These are phyloP conservation scores for Entoloma clypeatum DNA, from an alignment of 1,284 basidiomycete genomes.

Conservation along the genomic window DNA sequence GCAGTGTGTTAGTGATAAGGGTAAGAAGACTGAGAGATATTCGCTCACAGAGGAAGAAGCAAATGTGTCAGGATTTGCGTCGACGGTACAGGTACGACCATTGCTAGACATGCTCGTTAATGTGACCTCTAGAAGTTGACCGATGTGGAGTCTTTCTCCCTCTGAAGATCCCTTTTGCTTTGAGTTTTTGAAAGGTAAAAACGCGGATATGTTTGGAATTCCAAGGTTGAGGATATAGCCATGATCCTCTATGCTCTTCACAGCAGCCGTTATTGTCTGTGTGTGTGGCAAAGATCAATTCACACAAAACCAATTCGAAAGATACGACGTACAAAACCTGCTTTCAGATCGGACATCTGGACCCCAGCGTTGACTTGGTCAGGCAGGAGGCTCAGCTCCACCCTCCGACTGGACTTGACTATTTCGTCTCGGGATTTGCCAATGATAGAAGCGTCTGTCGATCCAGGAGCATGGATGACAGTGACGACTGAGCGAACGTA, in stretches of 20 bases:
- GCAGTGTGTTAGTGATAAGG: conserved; percentile 8
- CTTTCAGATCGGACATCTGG: conserved; percentile 71
- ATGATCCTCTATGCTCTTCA: conserved; percentile 91
- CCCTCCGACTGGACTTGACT: conserved; percentile 65
- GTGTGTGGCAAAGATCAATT: conserved; percentile 4
- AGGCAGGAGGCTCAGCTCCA: conserved; percentile 89
- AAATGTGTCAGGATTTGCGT: conserved; percentile 45
- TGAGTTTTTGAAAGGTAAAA: conserved; percentile 72
- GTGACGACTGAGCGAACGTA: conserved; percentile 82
- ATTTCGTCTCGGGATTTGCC: conserved; percentile 61
- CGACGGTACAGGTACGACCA: conserved; percentile 66
- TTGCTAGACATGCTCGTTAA: conserved; percentile 67
- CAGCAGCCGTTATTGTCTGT: conserved; percentile 72
- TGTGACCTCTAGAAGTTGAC: conserved; percentile 62
- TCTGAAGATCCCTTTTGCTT: conserved; percentile 37
- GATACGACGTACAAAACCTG: conserved; percentile 61
- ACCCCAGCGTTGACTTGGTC: conserved; percentile 85
- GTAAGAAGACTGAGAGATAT: conserved; percentile 14
- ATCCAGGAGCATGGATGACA: conserved; percentile 57
- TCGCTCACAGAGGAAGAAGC: conserved; percentile 51
- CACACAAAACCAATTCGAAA: conserved; percentile 16
- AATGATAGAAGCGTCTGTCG: conserved; percentile 54
- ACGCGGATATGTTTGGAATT: conserved; percentile 70
- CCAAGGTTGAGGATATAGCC: conserved; percentile 92
- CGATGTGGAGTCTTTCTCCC: conserved; percentile 53